A percentile compares a stretch with the other conserved stretches of the same genome.
These are phyloP conservation scores for Chaetoceros tenuissimus DNA, from an alignment of 108 stramenopile genomes.

Conservation along the genomic window DNA sequence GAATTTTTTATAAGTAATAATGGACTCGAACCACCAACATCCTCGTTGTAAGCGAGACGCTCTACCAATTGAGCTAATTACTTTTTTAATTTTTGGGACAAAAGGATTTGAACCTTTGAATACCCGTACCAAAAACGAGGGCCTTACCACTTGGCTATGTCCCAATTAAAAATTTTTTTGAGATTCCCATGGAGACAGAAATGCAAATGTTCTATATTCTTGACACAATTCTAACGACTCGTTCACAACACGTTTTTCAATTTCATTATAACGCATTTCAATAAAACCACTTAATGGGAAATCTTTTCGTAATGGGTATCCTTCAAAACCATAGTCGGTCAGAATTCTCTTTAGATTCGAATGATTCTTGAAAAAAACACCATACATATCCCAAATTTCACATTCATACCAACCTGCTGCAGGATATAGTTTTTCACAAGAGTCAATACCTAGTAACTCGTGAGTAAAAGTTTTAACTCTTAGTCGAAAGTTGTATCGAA, in stretches of 20 bases:
- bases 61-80: constrained; percentile 1
- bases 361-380: neutral
- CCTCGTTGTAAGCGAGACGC: neutral
- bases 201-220: neutral
- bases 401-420: neutral
- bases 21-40: constrained; percentile 1
- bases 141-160: neutral
- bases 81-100: neutral
- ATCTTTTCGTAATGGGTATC: neutral
- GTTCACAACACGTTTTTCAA: neutral
- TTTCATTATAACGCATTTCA: neutral
- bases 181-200: neutral
- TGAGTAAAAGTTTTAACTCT: neutral
- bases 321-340: neutral
- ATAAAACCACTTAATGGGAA: neutral
- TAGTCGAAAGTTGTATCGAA: neutral
- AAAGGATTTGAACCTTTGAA: constrained; percentile 1
- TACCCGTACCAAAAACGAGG: constrained; percentile 1
- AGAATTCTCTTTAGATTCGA: neutral
- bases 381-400: neutral
- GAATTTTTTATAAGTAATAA: neutral
- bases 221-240: neutral
- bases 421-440: neutral
- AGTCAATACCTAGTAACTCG: neutral
- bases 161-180: constrained; percentile 1